Conservation (phyloP, 345 rosid genomes). For the Moricandia arvensis region DNA sequence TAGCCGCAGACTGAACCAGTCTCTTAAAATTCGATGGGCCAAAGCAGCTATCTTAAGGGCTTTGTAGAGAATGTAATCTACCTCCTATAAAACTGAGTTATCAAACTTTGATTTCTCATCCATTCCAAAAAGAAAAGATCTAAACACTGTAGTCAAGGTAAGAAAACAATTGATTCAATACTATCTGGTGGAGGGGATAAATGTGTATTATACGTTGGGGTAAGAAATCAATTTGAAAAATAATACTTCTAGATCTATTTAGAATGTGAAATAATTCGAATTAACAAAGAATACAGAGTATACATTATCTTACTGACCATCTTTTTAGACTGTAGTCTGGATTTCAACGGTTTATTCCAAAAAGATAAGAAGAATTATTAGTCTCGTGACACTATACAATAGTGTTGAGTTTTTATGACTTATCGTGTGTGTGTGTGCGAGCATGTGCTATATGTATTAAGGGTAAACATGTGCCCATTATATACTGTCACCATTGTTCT, state of each 20-base stretch:
- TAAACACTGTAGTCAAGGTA: neutral
- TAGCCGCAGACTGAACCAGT: no score
- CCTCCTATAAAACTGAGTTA: no score
- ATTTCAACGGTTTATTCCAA: neutral
- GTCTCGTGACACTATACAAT: neutral
- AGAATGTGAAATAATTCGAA: neutral
- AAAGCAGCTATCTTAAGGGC: no score
- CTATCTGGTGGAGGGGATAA: neutral
- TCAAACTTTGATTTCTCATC: neutral
- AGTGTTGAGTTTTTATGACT: neutral
- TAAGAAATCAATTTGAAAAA: neutral
- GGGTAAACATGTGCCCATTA: neutral
- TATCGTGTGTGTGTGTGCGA: neutral
- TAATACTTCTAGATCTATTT: neutral
- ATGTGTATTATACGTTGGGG: neutral
- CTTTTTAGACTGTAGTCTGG: neutral
- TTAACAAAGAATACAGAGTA: neutral
- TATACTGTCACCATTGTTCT: slow-evolving; percentile 1
- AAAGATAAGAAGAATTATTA: neutral
- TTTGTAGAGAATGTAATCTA: no score
- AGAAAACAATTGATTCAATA: neutral
- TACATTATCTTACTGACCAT: neutral
- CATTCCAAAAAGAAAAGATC: neutral
- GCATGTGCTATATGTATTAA: neutral
- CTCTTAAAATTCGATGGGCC: no score